These are phyloP conservation scores for Rachicladosporium sp. DNA, from an alignment of 2,329 filamentous ascomycete species.

Conservation along the genomic window DNA sequence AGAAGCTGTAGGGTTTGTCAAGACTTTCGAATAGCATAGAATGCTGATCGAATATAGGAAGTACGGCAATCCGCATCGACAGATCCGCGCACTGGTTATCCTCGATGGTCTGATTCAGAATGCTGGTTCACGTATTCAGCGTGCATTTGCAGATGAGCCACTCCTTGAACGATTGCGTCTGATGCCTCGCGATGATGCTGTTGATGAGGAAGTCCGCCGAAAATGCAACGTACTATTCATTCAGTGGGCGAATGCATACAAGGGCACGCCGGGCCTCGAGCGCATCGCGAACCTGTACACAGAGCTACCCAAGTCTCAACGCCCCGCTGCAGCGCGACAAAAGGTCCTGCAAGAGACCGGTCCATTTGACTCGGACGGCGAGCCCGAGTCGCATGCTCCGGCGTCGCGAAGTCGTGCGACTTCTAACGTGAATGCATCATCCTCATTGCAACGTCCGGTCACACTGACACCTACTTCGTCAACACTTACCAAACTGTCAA, in stretches of 20 bases:
- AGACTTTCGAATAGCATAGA: too few relatives aligned
- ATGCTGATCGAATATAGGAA: too few relatives aligned
- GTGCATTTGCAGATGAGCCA: constrained; percentile 78
- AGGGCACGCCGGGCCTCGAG: constrained; percentile 65
- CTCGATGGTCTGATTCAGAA: constrained; percentile 93
- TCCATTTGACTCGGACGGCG: constrained; percentile 48
- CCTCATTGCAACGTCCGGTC: constrained; percentile 14
- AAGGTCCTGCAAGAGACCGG: constrained; percentile 73
- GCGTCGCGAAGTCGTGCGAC: constrained; percentile 7
- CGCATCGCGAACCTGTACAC: constrained; percentile 68
- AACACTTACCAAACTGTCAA: constrained; percentile 18
- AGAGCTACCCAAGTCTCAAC: constrained; percentile 53
- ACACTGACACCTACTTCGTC: constrained; percentile 20
- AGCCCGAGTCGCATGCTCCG: constrained; percentile 8
- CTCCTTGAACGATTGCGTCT: constrained; percentile 83
- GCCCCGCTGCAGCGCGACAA: constrained; percentile 56
- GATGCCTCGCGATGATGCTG: constrained; percentile 71
- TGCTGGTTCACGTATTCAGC: constrained; percentile 75
- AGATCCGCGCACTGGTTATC: constrained; percentile 76
- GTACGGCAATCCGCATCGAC: constrained; percentile 88
- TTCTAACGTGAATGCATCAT: constrained; percentile 8
- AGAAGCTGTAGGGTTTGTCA: constrained; percentile 86
- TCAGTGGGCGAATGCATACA: constrained; percentile 76
- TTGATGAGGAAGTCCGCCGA: constrained; percentile 69
- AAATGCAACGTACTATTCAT: constrained; percentile 82